Percentiles rank a stretch among this genome's conserved stretches.
Conservation (phyloP, 2,329 filamentous ascomycete genomes). For the Akanthomyces muscarius region DNA sequence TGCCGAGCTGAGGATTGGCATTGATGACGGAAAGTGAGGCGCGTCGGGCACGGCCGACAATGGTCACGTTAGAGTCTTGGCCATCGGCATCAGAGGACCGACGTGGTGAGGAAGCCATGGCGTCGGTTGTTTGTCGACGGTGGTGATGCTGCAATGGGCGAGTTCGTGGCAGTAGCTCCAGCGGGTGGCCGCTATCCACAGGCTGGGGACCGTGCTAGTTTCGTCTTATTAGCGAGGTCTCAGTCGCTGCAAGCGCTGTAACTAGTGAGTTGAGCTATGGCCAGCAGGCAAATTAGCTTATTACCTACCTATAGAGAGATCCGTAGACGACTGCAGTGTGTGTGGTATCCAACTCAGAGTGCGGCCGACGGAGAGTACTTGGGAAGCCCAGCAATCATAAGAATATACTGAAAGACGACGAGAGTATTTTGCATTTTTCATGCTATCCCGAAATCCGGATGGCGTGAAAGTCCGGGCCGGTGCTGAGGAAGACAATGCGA, state of each 20-base stretch:
- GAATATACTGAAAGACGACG: too few relatives aligned
- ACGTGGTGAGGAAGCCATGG: constrained; percentile 5
- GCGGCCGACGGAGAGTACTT: too few relatives aligned
- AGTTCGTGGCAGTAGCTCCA: neutral
- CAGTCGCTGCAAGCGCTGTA: too few relatives aligned
- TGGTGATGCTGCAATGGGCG: neutral
- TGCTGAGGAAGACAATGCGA: neutral
- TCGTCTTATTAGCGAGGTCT: too few relatives aligned
- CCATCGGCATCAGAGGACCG: constrained; percentile 7
- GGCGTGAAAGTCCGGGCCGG: neutral
- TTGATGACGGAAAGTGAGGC: constrained; percentile 27
- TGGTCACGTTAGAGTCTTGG: constrained; percentile 11
- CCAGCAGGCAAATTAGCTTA: too few relatives aligned
- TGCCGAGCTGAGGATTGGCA: constrained; percentile 28
- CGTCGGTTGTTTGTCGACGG: neutral
- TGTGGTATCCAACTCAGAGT: too few relatives aligned
- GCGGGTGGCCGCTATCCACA: neutral
- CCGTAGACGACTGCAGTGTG: too few relatives aligned
- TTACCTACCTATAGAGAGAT: too few relatives aligned
- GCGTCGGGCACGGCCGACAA: constrained; percentile 25
- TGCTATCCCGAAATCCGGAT: neutral
- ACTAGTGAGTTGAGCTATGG: too few relatives aligned
- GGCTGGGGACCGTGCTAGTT: neutral
- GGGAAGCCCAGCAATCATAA: too few relatives aligned
- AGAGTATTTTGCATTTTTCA: too few relatives aligned